Base-by-base conservation (phyloP, 2,329 filamentous ascomycete species). In the Trichoderma aggressivum region DNA sequence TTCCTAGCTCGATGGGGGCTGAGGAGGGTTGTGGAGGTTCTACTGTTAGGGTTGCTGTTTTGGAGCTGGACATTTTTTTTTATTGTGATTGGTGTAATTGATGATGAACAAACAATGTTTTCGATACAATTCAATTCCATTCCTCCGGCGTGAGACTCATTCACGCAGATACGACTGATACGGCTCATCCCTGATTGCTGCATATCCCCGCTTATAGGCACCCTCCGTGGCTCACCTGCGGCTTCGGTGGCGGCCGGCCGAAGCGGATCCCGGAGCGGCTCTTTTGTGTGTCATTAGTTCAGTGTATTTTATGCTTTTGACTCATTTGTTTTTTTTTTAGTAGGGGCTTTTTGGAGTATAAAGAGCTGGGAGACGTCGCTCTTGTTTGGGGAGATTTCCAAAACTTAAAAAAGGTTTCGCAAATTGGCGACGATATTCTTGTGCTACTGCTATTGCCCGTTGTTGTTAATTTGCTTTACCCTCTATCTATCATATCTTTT, bases 151-250 rank as follows among this genome's bases (percentile, higher is more conserved):
- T 53, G 47, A 53, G 47, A 53, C 11, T 53, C 47, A 53, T 53
- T 21, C 47, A 12, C n/a, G 47, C 47, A 53, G n/a, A 53, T 53
- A 53, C 47, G 47, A 53, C n/a, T 53, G 11, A 53, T 53, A 24
- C 47, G 28, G 12, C 1, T 18, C 24, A 3, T 21, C 30, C 14
- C 10, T 14, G 14, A 50, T 69, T 69, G 39, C 4, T 69, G 66
- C 66, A 69, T 61, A 69, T 61, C 16, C 56, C 39, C 66, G 66
- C 53, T 53, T 69, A 69, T 69, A 69, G 66, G 66, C 66, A 61
- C 39, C 66, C 21, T 69, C 66, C 66, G 65, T 43, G 28, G 43
- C 36, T 53, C 55, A 64, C 12, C 62, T 55, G 47, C 62, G 14
- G 21, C 21, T 65, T 61, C 66, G 66, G 66, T 69, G 66, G 56